Conservation (phyloP, 305 asterid species). For the Fraxinus floribunda region DNA sequence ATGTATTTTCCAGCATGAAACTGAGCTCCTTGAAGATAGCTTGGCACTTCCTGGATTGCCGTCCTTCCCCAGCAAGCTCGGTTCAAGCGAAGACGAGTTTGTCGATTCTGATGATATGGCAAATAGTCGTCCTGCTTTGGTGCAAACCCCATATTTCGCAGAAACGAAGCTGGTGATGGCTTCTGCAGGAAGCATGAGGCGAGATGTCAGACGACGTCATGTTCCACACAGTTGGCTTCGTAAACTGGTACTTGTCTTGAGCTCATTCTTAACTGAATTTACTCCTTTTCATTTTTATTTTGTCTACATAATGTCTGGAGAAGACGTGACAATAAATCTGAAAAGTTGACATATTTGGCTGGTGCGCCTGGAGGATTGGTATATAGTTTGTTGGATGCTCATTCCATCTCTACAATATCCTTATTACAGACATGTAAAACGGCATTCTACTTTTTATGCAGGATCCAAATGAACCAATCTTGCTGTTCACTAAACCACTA, state of each 20-base stretch:
- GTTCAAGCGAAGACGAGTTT: constrained; percentile 89
- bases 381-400: not conserved
- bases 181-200: constrained; percentile 53
- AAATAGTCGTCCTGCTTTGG: constrained; percentile 43
- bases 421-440: constrained; percentile 3
- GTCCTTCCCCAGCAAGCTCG: constrained; percentile 77
- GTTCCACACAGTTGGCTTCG: constrained; percentile 73
- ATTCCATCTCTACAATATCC: not conserved
- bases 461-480: constrained; percentile 78
- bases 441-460: constrained; percentile 32
- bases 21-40: constrained; percentile 84
- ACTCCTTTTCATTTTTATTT: not conserved
- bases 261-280: constrained; percentile 9
- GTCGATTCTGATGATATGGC: constrained; percentile 85
- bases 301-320: not conserved
- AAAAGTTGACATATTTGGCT: not conserved
- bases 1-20: constrained; percentile 65
- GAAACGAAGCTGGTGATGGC: constrained; percentile 58
- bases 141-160: constrained; percentile 48
- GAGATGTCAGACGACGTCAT: constrained; percentile 49
- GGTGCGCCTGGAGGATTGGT: not conserved
- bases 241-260: constrained; percentile 53
- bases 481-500: constrained; percentile 79
- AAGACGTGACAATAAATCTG: not conserved
- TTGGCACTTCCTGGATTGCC: constrained; percentile 77